Conservation (phyloP, 2,329 filamentous ascomycete genomes). For the Fusarium chaquense region DNA sequence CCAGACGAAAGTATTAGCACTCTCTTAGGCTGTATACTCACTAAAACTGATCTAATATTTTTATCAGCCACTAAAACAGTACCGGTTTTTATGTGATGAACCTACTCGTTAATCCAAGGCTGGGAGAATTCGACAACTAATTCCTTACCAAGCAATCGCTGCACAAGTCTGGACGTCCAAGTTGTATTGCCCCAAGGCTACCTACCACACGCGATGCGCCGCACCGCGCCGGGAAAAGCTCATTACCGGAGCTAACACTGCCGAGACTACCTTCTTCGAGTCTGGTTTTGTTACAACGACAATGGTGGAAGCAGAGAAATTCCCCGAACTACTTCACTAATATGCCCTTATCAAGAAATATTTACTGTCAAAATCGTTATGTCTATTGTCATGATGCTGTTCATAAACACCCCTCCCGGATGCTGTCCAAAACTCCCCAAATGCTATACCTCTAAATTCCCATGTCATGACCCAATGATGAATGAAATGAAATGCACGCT, state of each 20-base stretch:
- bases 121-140: neutral
- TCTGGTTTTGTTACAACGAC: neutral
- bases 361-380: neutral
- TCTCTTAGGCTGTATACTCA: no score
- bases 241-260: constrained; percentile 5
- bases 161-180: neutral
- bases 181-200: no score
- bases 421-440: neutral
- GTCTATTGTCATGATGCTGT: neutral
- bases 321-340: neutral
- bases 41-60: no score
- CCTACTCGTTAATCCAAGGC: neutral
- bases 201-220: neutral
- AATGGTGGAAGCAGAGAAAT: neutral
- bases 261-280: neutral
- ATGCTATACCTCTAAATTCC: neutral
- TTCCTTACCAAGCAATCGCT: rapidly evolving
- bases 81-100: no score
- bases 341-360: neutral
- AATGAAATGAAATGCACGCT: neutral
- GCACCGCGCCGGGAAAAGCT: neutral
- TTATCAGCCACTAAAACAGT: no score
- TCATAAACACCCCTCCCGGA: no score
- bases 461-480: constrained; percentile 7
- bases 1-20: no score